A percentile compares a stretch with the other conserved stretches of the same genome.
Evolutionary conservation across 345 rosid species (phyloP).

Genomic region (Salix viminalis): DNA sequence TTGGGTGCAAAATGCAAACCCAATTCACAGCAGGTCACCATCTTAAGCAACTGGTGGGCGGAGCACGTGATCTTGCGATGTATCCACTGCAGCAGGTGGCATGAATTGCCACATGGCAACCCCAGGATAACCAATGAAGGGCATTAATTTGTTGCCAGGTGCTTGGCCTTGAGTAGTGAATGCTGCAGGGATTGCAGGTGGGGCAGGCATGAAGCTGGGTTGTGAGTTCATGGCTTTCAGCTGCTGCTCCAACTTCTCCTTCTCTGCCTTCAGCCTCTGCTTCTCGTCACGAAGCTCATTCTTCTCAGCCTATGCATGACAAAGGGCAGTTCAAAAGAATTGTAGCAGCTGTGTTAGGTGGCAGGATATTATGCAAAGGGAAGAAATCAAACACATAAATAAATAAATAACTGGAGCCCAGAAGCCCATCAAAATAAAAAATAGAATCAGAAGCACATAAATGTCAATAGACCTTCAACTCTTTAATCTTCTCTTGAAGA

Average conservation of each 20-base stretch:
- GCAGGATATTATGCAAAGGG: neutral
- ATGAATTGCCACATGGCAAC: conserved; percentile 95
- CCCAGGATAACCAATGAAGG: conserved; percentile 62
- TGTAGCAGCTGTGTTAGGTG: neutral
- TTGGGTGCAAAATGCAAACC: conserved; percentile 39
- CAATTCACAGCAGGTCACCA: conserved; percentile 17
- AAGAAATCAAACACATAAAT: neutral
- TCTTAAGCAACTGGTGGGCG: conserved; percentile 88
- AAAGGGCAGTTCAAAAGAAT: neutral
- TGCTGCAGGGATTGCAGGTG: conserved; percentile 52
- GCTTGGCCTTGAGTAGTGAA: conserved; percentile 55
- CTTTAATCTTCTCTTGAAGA: conserved; percentile 75
- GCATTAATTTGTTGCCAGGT: conserved; percentile 70
- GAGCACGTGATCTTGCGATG: conserved; percentile 85
- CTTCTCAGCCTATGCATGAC: conserved; percentile 60
- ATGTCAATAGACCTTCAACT: conserved; percentile 56
- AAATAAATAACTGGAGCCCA: neutral
- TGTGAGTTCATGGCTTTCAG: conserved; percentile 55
- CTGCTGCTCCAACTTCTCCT: conserved; percentile 71
- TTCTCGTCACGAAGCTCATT: conserved; percentile 89
- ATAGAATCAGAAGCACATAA: neutral
- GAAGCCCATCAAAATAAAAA: neutral
- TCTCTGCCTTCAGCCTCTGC: conserved; percentile 62
- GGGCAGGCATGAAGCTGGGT: conserved; percentile 56
- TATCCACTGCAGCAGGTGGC: conserved; percentile 69